Base-by-base conservation (phyloP, 2,329 filamentous ascomycete genomes). In the Phoma sp. region DNA sequence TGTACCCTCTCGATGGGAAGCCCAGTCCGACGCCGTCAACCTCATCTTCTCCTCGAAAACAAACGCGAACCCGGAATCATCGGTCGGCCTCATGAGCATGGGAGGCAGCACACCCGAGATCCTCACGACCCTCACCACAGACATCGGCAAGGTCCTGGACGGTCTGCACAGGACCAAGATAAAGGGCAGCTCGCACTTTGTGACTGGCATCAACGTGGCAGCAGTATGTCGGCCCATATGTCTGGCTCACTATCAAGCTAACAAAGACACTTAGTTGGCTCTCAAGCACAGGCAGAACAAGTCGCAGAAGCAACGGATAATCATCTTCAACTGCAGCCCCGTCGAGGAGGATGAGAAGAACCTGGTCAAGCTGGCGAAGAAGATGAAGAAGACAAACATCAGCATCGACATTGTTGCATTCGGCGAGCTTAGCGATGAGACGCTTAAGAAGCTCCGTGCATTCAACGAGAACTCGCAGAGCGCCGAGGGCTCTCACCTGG, bases 281-380 rank as follows among this genome's bases (percentile, higher is more conserved):
- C 85, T 99, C 70, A 98, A 98, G 81, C 95, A 99, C 80, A 89
- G 95, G 70, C 93, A 96, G 80, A 98, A 99, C 81, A 96, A 96
- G 79, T 92, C 91, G 43, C 95, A 98, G 80, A 88, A 92, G 68
- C 93, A 96, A 83, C 90, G 95, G 65, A 96, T 99, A 82, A 90
- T 99, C 78, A 92, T 96, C 58, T 97, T 99, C 77, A 89, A 93
- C 61, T 99, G 95, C 84, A 96, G 92, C 37, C 90, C 93, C 25
- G 88, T 98, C 71, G 84, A 88, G 59, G 95, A 99, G 73, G 89
- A 91, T 62, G 90, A 97, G 77, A 95, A 95, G 80, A 87, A 89
- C 49, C 86, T 99, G 45, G 85, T 93, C 60, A 91, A 91, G 73
- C 84, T 99, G 27, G 93, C 95, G 39, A 96, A 95, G 82, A 96